Evolutionary conservation across 2,329 filamentous ascomycete species (phyloP), one percentile per base, ranked within the genome.

Genomic region (Diaporthe amygdali): DNA sequence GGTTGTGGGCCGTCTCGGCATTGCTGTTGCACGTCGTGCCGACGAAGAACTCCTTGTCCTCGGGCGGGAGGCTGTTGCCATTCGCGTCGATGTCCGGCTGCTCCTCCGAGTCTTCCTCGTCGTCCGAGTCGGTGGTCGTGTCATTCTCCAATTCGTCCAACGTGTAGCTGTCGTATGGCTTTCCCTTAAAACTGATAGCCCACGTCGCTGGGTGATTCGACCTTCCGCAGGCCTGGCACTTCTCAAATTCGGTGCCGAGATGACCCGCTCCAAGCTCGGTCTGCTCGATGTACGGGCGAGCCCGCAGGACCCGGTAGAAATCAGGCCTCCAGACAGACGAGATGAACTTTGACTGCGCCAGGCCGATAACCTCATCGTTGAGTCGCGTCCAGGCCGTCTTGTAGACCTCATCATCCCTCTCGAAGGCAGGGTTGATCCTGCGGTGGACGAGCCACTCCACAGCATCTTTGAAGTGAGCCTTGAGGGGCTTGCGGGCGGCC

Each of bases 401-500:
- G 79, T 94, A 96, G 15, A 94, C 82, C 9, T 88, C 84, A 72
- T 93, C 89, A 6, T 87, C 82, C 22, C 87, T 77, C 14, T 87
- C 82, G 76, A 95, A 95, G 0, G 85, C 89, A 0, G 93, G 93
- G 74, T 95, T 92, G 64, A 96, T 86, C 75, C 92, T 91, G 77
- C 93, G 93, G 76, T 94, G 92, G 2, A 96, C 91, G 81, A 95
- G 92, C 93, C 93, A 96, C 78, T 94, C 92, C 2, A 96, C 85
- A 0, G 90, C 92, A 75, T 91, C 90, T 59, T 88, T 89, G 82
- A 96, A 96, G 63, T 95, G 89, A 47, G 94, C 90, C 74, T 90
- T 91, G 0, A 91, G 83, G 64, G 92, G 92, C 75, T 91, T 91
- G 73, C 91, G 90, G 0, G 89, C 87, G 70, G 92, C 87, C 4